Percentiles rank a stretch among this genome's conserved stretches.
These are phyloP conservation scores for Leishmania gerbilli DNA, from an alignment of 208 protist species.

Conservation along the genomic window DNA sequence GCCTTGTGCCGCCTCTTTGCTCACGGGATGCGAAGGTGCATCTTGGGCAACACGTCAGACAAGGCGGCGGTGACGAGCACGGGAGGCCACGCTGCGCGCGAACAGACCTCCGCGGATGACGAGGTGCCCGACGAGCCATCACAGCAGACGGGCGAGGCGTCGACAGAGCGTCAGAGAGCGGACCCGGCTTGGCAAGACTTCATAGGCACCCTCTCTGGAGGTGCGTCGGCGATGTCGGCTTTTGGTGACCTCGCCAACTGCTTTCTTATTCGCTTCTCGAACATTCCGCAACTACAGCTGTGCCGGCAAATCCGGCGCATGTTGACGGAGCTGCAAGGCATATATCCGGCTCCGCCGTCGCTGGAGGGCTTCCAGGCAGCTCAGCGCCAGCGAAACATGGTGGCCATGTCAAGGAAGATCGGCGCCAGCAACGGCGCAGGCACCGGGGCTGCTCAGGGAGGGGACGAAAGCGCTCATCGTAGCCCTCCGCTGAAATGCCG, in stretches of 20 bases:
- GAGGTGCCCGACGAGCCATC: neutral
- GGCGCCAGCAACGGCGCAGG: conserved; percentile 1
- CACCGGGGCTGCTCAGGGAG: neutral
- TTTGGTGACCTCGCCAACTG: conserved; percentile 13
- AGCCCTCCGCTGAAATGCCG: neutral
- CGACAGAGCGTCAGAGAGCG: neutral
- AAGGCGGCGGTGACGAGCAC: neutral
- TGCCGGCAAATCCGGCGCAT: conserved; percentile 55
- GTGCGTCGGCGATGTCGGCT: neutral
- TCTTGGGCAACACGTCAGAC: conserved; percentile 15
- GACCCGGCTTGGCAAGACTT: neutral
- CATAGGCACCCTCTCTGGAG: neutral
- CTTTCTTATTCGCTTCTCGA: conserved; percentile 42
- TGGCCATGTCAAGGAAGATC: conserved; percentile 14
- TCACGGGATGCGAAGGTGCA: conserved; percentile 34
- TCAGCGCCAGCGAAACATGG: conserved; percentile 40
- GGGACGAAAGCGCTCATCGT: neutral
- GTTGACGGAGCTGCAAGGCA: conserved; percentile 28
- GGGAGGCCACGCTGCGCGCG: neutral
- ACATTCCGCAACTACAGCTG: conserved; percentile 58
- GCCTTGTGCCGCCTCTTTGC: conserved; percentile 50
- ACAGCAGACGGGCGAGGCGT: neutral
- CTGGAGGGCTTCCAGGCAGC: conserved; percentile 39
- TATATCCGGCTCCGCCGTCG: conserved; percentile 25
- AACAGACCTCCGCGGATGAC: neutral